Percentiles rank a stretch among this genome's conserved stretches.
These are phyloP conservation scores for Coemansia sp. DNA, from an alignment of 192 early-diverging fungal genomes.

Conservation along the genomic window DNA sequence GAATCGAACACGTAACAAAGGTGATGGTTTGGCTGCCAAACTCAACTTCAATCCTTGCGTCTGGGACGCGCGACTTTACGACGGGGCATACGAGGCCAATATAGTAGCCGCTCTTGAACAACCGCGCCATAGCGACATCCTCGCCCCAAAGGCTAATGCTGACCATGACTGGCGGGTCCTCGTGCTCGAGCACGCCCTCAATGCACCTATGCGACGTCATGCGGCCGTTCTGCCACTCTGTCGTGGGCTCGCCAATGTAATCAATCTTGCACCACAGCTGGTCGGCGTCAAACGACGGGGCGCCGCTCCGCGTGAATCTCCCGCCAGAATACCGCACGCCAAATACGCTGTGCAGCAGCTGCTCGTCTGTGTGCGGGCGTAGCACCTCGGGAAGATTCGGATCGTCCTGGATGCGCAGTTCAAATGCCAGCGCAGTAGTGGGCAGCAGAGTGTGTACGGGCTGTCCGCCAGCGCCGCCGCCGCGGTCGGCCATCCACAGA, in stretches of 20 bases:
- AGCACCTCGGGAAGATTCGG: slow-evolving; percentile 5
- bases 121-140: slow-evolving; percentile 19
- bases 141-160: slow-evolving; percentile 26
- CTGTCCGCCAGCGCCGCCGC: slow-evolving; percentile 12
- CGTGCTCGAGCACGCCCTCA: slow-evolving; percentile 24
- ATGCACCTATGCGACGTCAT: slow-evolving; percentile 1
- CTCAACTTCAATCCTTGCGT: slow-evolving; percentile 5
- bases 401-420: slow-evolving; percentile 29
- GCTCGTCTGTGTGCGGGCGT: slow-evolving; percentile 26
- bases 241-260: neutral
- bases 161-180: slow-evolving; percentile 9
- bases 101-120: slow-evolving; percentile 28
- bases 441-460: slow-evolving; percentile 30
- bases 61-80: neutral
- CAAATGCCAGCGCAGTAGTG: slow-evolving; percentile 34
- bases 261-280: slow-evolving; percentile 45
- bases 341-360: slow-evolving; percentile 23
- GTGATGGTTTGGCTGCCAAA: slow-evolving; percentile 45
- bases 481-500: slow-evolving; percentile 25
- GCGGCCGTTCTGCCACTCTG: neutral
- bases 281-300: slow-evolving; percentile 33
- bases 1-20: slow-evolving; percentile 17
- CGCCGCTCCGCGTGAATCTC: slow-evolving; percentile 5
- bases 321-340: slow-evolving; percentile 20
- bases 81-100: slow-evolving; percentile 36